A percentile compares a stretch with the other conserved stretches of the same genome.
Conservation (phyloP, 257 asterid genomes). For the Vinca minor region DNA sequence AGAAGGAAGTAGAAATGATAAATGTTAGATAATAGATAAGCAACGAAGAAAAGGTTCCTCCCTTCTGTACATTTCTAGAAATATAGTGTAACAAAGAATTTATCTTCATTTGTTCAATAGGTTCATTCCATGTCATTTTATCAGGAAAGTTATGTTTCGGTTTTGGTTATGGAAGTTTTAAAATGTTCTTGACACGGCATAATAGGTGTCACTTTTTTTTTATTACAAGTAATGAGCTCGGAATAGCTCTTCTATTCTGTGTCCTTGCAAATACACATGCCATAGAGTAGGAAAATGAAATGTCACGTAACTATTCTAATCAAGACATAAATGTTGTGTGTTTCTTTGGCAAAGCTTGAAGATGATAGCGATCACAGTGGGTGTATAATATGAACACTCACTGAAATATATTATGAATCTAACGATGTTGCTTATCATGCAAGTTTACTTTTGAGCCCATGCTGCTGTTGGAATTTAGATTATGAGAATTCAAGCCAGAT, state of each 20-base stretch:
- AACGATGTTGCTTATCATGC: neutral
- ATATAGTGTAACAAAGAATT: neutral
- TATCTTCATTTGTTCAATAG: neutral
- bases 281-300: neutral
- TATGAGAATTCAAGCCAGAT: neutral
- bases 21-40: neutral
- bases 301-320: neutral
- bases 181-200: neutral
- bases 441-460: neutral
- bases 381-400: too few relatives aligned
- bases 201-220: neutral
- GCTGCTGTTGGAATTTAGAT: neutral
- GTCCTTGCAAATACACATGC: neutral
- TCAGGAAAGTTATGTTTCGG: neutral
- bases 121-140: neutral
- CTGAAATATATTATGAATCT: too few relatives aligned
- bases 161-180: neutral
- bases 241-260: neutral
- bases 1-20: neutral
- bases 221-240: neutral
- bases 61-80: neutral
- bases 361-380: neutral
- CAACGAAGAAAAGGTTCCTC: neutral
- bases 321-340: too few relatives aligned
- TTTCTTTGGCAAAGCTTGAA: neutral